These are phyloP conservation scores for Musa troglodytarum DNA, from an alignment of 176 grass and related monocot genomes.

Conservation along the genomic window DNA sequence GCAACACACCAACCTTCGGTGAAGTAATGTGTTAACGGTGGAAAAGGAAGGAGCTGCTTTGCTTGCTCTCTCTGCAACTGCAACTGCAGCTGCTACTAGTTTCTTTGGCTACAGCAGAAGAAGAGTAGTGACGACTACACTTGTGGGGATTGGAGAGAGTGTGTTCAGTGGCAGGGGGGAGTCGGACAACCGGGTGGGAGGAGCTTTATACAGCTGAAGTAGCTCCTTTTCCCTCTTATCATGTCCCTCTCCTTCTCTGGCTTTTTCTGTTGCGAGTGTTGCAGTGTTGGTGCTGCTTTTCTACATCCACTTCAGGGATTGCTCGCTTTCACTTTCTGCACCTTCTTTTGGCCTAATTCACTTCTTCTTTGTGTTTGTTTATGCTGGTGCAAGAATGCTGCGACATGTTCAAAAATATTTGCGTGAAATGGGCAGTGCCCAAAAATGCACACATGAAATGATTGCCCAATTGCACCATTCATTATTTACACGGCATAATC, in stretches of 20 bases:
- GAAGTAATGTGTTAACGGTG: neutral
- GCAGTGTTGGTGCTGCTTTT: conserved; percentile 5
- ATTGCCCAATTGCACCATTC: neutral
- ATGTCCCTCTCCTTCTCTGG: neutral
- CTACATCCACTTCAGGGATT: conserved; percentile 1
- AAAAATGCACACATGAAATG: neutral
- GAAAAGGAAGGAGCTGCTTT: neutral
- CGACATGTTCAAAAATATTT: neutral
- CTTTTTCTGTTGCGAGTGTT: neutral
- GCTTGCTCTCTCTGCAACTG: neutral
- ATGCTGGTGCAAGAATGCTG: neutral
- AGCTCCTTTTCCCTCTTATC: neutral
- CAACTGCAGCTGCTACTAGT: neutral
- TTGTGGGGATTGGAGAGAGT: neutral
- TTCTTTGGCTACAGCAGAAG: neutral
- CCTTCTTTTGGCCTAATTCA: conserved; percentile 14
- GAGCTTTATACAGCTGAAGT: neutral
- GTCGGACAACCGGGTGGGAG: neutral
- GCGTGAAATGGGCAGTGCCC: neutral
- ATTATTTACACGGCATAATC: too few species aligned
- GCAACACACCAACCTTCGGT: too few species aligned
- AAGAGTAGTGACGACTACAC: neutral
- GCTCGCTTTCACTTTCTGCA: conserved; percentile 14
- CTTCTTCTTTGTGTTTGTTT: neutral
- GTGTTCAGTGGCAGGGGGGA: neutral